Evolutionary conservation across 2,329 filamentous ascomycete genomes (phyloP).

Genomic region (Venturia nashicola): DNA sequence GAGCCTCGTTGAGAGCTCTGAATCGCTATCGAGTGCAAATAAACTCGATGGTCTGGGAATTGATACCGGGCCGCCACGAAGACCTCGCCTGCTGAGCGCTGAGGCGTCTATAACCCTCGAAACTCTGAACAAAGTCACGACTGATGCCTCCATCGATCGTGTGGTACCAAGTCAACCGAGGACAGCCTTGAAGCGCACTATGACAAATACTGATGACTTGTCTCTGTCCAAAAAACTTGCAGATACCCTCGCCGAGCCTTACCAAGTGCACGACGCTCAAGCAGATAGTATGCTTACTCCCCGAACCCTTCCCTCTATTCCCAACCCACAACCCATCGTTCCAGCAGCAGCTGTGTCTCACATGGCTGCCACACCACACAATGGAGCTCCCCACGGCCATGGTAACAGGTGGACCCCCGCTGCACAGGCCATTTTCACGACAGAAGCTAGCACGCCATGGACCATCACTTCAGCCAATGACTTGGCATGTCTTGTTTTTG

Average conservation of each 20-base stretch:
- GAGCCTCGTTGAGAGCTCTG: conserved; percentile 16
- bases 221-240: conserved; percentile 72
- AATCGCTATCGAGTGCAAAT: not conserved
- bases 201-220: conserved; percentile 68
- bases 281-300: conserved; percentile 13
- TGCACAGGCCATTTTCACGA: conserved; percentile 94
- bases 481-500: conserved; percentile 91
- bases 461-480: conserved; percentile 96
- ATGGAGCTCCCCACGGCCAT: conserved; percentile 57
- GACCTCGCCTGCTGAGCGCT: not conserved
- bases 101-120: conserved; percentile 3
- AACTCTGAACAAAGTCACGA: conserved; percentile 23
- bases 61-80: too few relatives aligned
- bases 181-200: conserved; percentile 68
- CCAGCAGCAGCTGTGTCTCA: conserved; percentile 15
- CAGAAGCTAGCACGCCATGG: conserved; percentile 81
- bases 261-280: conserved; percentile 42
- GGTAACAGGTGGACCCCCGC: conserved; percentile 82
- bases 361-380: conserved; percentile 21
- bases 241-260: conserved; percentile 76
- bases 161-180: conserved; percentile 30
- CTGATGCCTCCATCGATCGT: conserved; percentile 22
- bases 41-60: not conserved
- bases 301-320: conserved; percentile 18
- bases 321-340: not conserved